These are phyloP conservation scores for Lippia alba DNA, from an alignment of 305 asterid species.

Conservation along the genomic window DNA sequence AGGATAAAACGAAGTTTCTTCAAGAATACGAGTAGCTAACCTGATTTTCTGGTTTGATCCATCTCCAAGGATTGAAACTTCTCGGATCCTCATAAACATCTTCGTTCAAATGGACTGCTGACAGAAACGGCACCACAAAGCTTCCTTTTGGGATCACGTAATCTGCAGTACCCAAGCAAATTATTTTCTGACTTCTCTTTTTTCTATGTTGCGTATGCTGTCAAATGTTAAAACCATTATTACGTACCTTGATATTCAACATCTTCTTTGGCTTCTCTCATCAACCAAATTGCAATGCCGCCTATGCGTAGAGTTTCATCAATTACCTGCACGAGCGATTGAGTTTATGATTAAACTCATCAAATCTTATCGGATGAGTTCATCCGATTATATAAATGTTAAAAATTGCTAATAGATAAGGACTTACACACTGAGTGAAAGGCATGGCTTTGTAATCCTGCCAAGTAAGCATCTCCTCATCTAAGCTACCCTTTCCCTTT, in stretches of 20 bases:
- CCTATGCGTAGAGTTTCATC: conserved; percentile 89
- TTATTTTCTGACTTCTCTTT: too few species aligned
- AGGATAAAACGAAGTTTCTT: neutral
- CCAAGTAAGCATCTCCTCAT: conserved; percentile 69
- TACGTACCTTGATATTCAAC: conserved; percentile 66
- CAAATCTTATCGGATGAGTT: neutral
- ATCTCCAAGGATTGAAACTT: conserved; percentile 89
- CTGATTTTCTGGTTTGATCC: conserved; percentile 83
- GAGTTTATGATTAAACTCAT: neutral
- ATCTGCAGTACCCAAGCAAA: conserved; percentile 53
- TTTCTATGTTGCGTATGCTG: too few species aligned
- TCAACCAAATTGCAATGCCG: conserved; percentile 91
- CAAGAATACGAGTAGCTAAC: conserved; percentile 36
- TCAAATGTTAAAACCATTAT: too few species aligned
- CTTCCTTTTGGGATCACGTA: conserved; percentile 80
- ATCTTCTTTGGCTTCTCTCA: conserved; percentile 86
- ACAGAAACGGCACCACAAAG: conserved; percentile 90
- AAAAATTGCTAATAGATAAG: neutral
- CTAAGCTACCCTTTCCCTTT: conserved; percentile 36
- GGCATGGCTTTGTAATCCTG: conserved; percentile 85
- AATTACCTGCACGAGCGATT: conserved; percentile 59
- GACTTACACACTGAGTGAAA: conserved; percentile 84
- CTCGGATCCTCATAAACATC: conserved; percentile 61
- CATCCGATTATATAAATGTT: neutral
- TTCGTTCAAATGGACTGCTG: conserved; percentile 82